These are phyloP conservation scores for Geotrichum candidum DNA, from an alignment of 1,139 yeast genomes.

Conservation along the genomic window DNA sequence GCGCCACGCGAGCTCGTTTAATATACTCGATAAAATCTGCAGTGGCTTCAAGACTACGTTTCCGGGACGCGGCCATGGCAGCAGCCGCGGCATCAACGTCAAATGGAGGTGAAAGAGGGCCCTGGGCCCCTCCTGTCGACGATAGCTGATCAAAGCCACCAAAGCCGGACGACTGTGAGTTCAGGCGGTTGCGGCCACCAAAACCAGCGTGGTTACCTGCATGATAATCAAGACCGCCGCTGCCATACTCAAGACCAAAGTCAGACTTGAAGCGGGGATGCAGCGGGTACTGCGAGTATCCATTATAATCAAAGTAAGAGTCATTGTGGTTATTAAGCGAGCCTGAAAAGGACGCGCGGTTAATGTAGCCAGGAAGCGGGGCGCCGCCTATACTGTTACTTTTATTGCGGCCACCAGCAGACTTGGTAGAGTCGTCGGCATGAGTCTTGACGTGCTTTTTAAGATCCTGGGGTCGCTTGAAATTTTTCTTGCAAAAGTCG, in stretches of 20 bases:
- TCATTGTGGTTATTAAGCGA: background rate
- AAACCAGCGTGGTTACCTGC: background rate
- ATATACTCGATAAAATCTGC: too few species aligned
- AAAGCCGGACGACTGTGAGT: background rate
- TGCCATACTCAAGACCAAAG: background rate
- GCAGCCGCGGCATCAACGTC: background rate
- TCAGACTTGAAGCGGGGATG: background rate
- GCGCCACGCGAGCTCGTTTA: too few species aligned
- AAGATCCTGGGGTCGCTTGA: conserved; percentile 94
- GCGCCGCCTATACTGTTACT: background rate
- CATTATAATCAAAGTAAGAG: background rate
- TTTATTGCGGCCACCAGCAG: too few species aligned
- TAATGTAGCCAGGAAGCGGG: background rate
- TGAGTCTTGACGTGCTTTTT: conserved; percentile 88
- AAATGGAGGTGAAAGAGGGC: background rate
- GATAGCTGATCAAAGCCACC: background rate
- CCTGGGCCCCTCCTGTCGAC: too few species aligned
- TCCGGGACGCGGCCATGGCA: too few species aligned
- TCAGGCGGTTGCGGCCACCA: background rate
- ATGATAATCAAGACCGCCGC: background rate
- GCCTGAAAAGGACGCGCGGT: too few species aligned
- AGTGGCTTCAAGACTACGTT: too few species aligned
- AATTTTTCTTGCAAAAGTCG: conserved; percentile 67
- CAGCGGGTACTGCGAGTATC: background rate
- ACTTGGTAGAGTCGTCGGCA: conserved; percentile 45